phyloP scores from a whole-genome alignment of 2,329 filamentous ascomycete genomes.

The Hymenoscyphus repandus region DNA sequence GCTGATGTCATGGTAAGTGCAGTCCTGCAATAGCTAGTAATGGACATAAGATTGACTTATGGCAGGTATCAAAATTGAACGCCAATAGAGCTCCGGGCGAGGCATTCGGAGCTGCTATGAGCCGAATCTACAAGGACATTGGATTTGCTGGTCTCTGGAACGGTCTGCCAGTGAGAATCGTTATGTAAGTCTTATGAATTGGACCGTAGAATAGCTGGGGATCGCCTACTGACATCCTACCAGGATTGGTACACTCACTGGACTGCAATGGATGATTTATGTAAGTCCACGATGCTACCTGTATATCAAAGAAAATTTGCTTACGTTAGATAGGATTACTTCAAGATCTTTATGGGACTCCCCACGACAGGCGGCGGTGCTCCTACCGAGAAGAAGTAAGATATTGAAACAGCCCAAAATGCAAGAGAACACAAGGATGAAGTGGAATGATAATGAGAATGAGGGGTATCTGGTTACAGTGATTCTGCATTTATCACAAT shows the following conservation, averaged over 20 bases:
- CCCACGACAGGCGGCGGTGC: constrained; percentile 68
- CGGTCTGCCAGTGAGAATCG: constrained; percentile 76
- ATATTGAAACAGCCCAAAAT: too few species aligned
- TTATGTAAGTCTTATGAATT: constrained; percentile 41
- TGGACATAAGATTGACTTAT: neutral
- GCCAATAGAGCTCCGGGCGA: constrained; percentile 71
- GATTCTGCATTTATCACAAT: too few species aligned
- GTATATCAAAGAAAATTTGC: neutral
- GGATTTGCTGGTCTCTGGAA: constrained; percentile 90
- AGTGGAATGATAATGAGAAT: too few species aligned
- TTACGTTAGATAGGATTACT: constrained; percentile 56
- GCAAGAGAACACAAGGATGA: too few species aligned
- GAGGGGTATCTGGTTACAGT: neutral
- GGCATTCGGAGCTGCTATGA: constrained; percentile 68
- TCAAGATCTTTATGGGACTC: constrained; percentile 85
- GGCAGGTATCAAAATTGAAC: constrained; percentile 68
- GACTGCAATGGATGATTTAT: constrained; percentile 92
- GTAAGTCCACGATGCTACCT: constrained; percentile 36
- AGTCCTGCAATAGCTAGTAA: neutral
- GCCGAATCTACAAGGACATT: constrained; percentile 80
- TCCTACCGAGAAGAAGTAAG: constrained; percentile 23
- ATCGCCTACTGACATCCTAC: neutral
- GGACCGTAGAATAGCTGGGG: too few species aligned
- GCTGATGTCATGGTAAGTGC: constrained; percentile 74
- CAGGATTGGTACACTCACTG: constrained; percentile 60